Evolutionary conservation across 2,329 filamentous ascomycete genomes (phyloP), one percentile per base, ranked within the genome.

Genomic region (Lizonia empirigonia): DNA sequence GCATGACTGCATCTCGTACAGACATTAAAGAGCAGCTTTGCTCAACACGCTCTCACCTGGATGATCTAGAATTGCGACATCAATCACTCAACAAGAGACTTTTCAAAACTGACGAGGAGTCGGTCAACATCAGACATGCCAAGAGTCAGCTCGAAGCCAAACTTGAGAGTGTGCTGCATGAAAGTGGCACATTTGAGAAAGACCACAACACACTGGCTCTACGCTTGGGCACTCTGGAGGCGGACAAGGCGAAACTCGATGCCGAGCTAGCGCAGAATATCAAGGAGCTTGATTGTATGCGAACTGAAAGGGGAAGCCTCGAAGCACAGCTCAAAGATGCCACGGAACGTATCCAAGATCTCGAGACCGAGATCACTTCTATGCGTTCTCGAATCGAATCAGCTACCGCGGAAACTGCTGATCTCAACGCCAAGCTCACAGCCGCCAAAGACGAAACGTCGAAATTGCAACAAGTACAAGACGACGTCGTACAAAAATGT

Each of bases 331-430:
- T 60, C n/a, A 27, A 56, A 1, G 50, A 41, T 7, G 42, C 56
- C 15, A 41, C 44, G 24, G n/a, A 45, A 9, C 39, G 53, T 22
- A 46, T 44, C 12, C 19, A 34, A 33, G 38, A 33, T 9, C 55
- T 68, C 5, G 53, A 67, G 32, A 33, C 53, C 2, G 60, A 67
- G 12, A 20, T 63, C 5, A 52, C 44, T 3, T 51, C 58, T 4
- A 44, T 61, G 36, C 59, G 39, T 13, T 62, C 53, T 5, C 59
- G 39, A 12, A 16, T 67, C 20, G 39, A 53, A 7, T 44, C 53
- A 7, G 46, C 57, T 22, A 61, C 69, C 18, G 44, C 52, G 4
- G 56, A 62, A 24, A 65, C 56, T 35, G 52, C 49, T 6, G 52
- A 39, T n/a, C 58, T 70, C 7, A 35, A 41, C n/a, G 46, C 56